These are phyloP conservation scores for Globisporangium recalcitrans DNA, from an alignment of 352 stramenopile genomes.

Conservation along the genomic window DNA sequence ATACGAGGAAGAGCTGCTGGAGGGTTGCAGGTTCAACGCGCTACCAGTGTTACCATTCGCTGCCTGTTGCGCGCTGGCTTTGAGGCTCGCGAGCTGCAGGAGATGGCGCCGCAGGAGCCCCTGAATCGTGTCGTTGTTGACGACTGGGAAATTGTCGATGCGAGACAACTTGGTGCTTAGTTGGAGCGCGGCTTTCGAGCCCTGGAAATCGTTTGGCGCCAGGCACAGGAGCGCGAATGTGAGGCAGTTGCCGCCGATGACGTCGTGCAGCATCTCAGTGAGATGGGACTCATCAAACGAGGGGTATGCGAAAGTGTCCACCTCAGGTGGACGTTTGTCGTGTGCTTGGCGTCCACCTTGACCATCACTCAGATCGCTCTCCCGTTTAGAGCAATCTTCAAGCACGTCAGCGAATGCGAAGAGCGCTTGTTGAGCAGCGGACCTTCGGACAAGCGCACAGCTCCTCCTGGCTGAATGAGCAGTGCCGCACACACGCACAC, in stretches of 20 bases:
- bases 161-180: conserved; percentile 25
- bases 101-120: conserved; percentile 33
- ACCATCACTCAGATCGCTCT: neutral
- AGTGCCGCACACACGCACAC: neutral
- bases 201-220: conserved; percentile 29
- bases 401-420: conserved; percentile 41
- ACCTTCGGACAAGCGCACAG: conserved; percentile 39
- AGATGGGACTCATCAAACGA: conserved; percentile 30
- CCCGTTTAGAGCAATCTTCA: conserved; percentile 1
- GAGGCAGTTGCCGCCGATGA: conserved; percentile 48
- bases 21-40: neutral
- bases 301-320: conserved; percentile 6
- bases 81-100: conserved; percentile 6
- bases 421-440: conserved; percentile 51
- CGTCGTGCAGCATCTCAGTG: conserved; percentile 40
- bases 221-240: conserved; percentile 43
- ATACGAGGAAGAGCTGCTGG: neutral
- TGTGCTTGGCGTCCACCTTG: neutral
- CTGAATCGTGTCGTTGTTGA: conserved; percentile 53
- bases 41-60: neutral
- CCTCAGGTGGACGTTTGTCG: neutral
- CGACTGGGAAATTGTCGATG: conserved; percentile 41
- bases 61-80: neutral
- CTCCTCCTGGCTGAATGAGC: conserved; percentile 17
- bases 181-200: conserved; percentile 35